These are phyloP conservation scores for Nigrospora oryzae DNA, from an alignment of 2,329 filamentous ascomycete genomes.

Conservation along the genomic window DNA sequence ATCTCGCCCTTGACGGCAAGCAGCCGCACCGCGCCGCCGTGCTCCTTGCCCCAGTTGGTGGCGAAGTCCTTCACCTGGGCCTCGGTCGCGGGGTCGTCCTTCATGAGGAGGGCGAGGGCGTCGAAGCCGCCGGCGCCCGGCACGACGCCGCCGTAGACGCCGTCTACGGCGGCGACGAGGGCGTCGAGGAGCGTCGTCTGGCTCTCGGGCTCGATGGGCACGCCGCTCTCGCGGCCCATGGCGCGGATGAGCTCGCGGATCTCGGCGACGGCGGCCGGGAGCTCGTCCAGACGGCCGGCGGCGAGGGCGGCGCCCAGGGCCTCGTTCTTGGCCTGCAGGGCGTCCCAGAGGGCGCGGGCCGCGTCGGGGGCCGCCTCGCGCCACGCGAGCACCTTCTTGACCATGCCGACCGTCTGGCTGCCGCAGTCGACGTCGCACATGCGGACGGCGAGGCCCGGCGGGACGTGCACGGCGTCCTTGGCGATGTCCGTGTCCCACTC, in stretches of 20 bases:
- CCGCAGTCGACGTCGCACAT: slow-evolving; percentile 98
- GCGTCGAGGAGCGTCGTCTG: slow-evolving; percentile 82
- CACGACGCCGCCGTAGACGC: slow-evolving; percentile 85
- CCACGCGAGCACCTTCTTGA: slow-evolving; percentile 85
- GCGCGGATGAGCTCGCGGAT: slow-evolving; percentile 58
- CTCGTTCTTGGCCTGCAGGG: slow-evolving; percentile 68
- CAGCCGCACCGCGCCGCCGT: slow-evolving; percentile 56
- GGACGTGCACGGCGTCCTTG: slow-evolving; percentile 63
- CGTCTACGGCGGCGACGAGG: slow-evolving; percentile 55
- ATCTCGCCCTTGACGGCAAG: slow-evolving; percentile 33
- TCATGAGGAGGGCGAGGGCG: slow-evolving; percentile 73
- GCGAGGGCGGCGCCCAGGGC: slow-evolving; percentile 57
- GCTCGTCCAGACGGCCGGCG: slow-evolving; percentile 31
- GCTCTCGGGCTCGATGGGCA: slow-evolving; percentile 80
- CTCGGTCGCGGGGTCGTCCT: slow-evolving; percentile 61
- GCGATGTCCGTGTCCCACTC: slow-evolving; percentile 75
- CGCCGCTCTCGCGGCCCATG: slow-evolving; percentile 66
- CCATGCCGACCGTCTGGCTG: slow-evolving; percentile 90
- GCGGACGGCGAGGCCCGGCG: slow-evolving; percentile 64
- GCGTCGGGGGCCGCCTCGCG: slow-evolving; percentile 52
- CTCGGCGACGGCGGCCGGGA: slow-evolving; percentile 36
- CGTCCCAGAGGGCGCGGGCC: slow-evolving; percentile 65
- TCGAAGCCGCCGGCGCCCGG: slow-evolving; percentile 93
- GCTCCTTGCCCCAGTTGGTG: slow-evolving; percentile 52
- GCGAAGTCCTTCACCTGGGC: slow-evolving; percentile 53